Percentiles rank a stretch among this genome's conserved stretches.
phyloP scores from a whole-genome alignment of 768 basidiomycete genomes.

The Phanerochaete carnosa region DNA sequence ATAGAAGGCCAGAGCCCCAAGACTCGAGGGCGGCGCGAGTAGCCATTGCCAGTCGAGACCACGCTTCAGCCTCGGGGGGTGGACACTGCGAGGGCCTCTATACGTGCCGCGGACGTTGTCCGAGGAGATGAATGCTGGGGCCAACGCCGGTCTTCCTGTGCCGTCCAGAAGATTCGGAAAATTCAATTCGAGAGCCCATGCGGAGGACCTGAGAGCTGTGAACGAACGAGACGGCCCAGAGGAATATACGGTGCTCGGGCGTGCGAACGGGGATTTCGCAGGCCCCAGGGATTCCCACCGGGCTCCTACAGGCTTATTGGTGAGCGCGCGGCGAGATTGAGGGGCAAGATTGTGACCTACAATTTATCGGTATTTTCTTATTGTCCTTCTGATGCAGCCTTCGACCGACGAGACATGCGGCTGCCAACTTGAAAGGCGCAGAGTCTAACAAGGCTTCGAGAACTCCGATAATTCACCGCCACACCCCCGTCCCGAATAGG shows the following conservation, averaged over 20 bases:
- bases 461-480: slow-evolving; percentile 7
- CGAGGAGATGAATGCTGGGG: neutral
- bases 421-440: neutral
- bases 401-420: neutral
- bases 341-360: neutral
- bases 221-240: neutral
- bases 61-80: neutral
- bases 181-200: neutral
- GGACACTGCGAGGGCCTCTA: neutral
- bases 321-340: neutral
- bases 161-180: neutral
- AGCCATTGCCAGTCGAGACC: neutral
- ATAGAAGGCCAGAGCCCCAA: neutral
- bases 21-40: neutral
- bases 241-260: neutral
- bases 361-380: neutral
- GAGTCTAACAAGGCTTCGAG: slow-evolving; percentile 8
- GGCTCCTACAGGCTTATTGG: neutral
- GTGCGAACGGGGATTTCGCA: neutral
- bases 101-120: neutral
- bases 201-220: neutral
- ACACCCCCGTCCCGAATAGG: slow-evolving; percentile 4
- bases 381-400: neutral
- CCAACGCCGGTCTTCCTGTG: neutral
- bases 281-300: neutral